These are phyloP conservation scores for Cyclanthera cordifolia DNA, from an alignment of 306 rosid species.

Conservation along the genomic window DNA sequence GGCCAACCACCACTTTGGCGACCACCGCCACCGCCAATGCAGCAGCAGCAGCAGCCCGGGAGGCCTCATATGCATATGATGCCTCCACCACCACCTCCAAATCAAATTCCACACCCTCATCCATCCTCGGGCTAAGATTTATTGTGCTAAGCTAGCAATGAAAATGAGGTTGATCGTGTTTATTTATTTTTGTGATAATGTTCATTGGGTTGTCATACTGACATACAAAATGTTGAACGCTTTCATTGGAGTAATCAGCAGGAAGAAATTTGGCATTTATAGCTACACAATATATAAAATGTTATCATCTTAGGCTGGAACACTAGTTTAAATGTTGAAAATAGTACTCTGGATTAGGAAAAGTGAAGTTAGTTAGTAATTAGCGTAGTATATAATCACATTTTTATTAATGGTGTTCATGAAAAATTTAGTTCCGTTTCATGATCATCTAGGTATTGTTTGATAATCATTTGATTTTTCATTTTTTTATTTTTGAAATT, in stretches of 20 bases:
- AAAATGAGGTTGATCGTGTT: not conserved
- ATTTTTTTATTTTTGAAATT: too few species aligned
- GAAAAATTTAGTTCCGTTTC: not conserved
- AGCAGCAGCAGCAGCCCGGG: conserved; percentile 41
- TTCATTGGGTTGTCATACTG: not conserved
- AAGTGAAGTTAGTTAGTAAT: not conserved
- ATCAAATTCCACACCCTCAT: conserved; percentile 30
- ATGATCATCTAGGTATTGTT: too few species aligned
- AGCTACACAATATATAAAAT: not conserved
- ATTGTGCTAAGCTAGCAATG: not conserved
- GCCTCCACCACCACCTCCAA: conserved; percentile 54
- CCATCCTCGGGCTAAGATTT: conserved; percentile 17
- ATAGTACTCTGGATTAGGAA: not conserved
- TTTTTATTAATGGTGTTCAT: not conserved
- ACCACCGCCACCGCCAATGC: conserved; percentile 71
- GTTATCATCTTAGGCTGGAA: not conserved
- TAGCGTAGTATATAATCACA: not conserved
- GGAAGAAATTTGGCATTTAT: not conserved
- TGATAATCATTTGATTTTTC: too few species aligned
- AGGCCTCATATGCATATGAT: conserved; percentile 52
- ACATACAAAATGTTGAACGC: not conserved
- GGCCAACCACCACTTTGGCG: conserved; percentile 59
- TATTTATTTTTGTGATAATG: not conserved
- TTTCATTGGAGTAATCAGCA: not conserved
- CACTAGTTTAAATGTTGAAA: not conserved